Evolutionary conservation across 2,329 filamentous ascomycete species (phyloP).

Genomic region (Beauveria brongniartii): DNA sequence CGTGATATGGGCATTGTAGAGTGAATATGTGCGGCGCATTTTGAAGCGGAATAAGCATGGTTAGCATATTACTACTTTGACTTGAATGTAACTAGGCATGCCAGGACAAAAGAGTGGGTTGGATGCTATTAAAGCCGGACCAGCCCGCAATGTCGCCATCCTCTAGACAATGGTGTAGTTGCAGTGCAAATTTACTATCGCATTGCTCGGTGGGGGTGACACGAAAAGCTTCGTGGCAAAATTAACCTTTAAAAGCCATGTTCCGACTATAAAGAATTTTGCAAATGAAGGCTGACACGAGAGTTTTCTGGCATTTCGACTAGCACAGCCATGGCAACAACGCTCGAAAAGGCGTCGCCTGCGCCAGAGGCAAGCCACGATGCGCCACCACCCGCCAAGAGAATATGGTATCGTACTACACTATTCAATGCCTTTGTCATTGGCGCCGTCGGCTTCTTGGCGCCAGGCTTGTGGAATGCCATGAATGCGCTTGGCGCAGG

Average conservation of each 20-base stretch:
- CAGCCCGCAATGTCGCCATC: slow-evolving; percentile 10
- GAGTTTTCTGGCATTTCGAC: background rate
- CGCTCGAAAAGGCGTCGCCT: background rate
- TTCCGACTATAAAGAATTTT: background rate
- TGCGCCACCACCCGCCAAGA: background rate
- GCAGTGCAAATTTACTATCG: background rate
- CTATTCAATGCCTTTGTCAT: slow-evolving; percentile 47
- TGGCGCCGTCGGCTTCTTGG: slow-evolving; percentile 42
- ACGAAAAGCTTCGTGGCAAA: background rate
- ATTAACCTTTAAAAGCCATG: background rate
- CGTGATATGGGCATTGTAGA: too few relatives aligned
- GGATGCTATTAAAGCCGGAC: background rate
- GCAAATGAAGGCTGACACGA: background rate
- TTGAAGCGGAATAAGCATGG: too few relatives aligned
- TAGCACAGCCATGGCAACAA: background rate
- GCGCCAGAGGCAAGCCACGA: background rate
- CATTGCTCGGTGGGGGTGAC: background rate
- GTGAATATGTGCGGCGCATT: too few relatives aligned
- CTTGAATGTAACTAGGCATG: too few relatives aligned
- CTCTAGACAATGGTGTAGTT: slow-evolving; percentile 4
- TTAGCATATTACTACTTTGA: too few relatives aligned
- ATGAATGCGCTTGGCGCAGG: slow-evolving; percentile 46
- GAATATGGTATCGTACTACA: slow-evolving; percentile 40
- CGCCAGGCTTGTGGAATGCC: slow-evolving; percentile 46
- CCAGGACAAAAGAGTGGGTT: background rate